Conservation (phyloP, 1,284 basidiomycete genomes). For the Heterobasidion irregulare region DNA sequence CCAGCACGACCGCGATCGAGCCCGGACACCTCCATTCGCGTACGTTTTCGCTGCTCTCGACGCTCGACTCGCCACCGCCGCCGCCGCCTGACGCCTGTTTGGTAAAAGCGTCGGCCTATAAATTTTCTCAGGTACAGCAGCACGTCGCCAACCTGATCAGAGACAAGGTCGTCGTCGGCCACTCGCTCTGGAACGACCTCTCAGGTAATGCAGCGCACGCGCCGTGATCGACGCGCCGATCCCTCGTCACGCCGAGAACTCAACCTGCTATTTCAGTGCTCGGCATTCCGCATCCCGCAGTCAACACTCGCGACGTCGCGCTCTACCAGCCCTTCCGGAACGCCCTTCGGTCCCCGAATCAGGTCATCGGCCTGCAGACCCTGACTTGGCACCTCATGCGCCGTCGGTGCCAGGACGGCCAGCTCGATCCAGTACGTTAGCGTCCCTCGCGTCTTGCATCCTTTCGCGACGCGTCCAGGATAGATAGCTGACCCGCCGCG, state of each 20-base stretch:
- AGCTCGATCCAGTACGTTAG: conserved; percentile 56
- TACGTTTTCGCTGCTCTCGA: conserved; percentile 7
- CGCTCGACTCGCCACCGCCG: neutral
- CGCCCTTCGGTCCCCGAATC: conserved; percentile 58
- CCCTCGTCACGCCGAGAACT: neutral
- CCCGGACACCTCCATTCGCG: conserved; percentile 34
- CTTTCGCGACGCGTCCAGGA: neutral
- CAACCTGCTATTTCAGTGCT: conserved; percentile 38
- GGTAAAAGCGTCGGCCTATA: conserved; percentile 34
- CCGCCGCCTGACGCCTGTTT: neutral
- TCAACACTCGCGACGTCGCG: conserved; percentile 74
- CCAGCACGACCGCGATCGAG: conserved; percentile 62
- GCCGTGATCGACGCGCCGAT: no score
- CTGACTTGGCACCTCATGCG: conserved; percentile 75
- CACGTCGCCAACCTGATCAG: conserved; percentile 53
- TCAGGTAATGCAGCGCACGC: conserved; percentile 39
- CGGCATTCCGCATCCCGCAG: conserved; percentile 73
- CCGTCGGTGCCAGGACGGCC: conserved; percentile 61
- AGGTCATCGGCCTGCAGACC: conserved; percentile 64
- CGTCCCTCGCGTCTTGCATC: conserved; percentile 2
- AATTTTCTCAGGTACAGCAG: conserved; percentile 56
- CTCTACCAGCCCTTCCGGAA: conserved; percentile 57
- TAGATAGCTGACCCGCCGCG: neutral
- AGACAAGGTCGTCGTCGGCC: conserved; percentile 63
- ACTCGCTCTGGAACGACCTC: conserved; percentile 71